Conservation (phyloP, 441 rosid genomes). For the Jatropha multifida region DNA sequence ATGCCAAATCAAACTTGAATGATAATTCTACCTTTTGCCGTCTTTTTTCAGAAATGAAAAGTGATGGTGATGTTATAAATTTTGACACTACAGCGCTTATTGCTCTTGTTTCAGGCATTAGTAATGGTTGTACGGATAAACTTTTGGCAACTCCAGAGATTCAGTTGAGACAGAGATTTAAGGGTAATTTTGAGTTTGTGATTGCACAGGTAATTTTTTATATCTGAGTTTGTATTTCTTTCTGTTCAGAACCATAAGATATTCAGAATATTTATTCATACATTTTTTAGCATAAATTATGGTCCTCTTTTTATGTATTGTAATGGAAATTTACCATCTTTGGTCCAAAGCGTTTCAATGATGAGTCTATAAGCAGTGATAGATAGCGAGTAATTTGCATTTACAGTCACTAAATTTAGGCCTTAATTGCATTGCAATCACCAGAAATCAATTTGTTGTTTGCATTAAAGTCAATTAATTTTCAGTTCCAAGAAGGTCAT, state of each 20-base stretch:
- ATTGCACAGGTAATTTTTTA: conserved; percentile 57
- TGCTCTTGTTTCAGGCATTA: conserved; percentile 84
- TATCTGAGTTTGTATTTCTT: not conserved
- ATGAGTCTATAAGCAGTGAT: not conserved
- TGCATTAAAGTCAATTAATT: too few relatives aligned
- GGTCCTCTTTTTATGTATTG: not conserved
- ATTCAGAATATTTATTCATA: not conserved
- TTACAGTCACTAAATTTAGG: too few relatives aligned
- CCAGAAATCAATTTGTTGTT: too few relatives aligned
- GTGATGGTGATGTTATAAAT: conserved; percentile 47
- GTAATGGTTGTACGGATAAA: conserved; percentile 67
- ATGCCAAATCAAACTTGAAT: conserved; percentile 23
- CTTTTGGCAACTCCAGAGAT: conserved; percentile 46
- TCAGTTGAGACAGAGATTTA: conserved; percentile 59
- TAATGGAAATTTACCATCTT: too few relatives aligned
- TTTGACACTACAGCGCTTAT: conserved; percentile 84
- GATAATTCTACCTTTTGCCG: conserved; percentile 36
- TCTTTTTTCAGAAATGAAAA: conserved; percentile 47
- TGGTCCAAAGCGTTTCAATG: not conserved
- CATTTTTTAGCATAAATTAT: not conserved
- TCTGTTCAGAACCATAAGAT: not conserved
- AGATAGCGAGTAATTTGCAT: not conserved
- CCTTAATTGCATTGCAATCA: too few relatives aligned
- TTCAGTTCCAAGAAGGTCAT: too few relatives aligned
- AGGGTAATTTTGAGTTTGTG: conserved; percentile 80